Conservation (phyloP, 2,329 filamentous ascomycete species). For the Ophiostoma perfectum region DNA sequence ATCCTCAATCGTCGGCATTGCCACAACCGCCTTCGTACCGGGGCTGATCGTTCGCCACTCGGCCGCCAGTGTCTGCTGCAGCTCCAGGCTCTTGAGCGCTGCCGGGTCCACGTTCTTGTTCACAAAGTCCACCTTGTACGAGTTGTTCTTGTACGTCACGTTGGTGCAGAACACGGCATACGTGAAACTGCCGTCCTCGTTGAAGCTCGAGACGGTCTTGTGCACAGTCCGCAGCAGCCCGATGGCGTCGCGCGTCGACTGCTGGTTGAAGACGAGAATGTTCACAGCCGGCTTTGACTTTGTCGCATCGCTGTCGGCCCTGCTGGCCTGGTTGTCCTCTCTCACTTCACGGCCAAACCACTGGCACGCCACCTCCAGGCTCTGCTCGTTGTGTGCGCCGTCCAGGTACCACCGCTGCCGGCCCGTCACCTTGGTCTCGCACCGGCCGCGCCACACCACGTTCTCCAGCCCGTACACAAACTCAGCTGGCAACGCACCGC, state of each 20-base stretch:
- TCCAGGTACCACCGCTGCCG: conserved; percentile 73
- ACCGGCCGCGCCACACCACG: conserved; percentile 69
- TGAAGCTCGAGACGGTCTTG: conserved; percentile 31
- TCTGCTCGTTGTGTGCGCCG: conserved; percentile 82
- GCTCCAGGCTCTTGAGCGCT: conserved; percentile 45
- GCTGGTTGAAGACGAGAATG: conserved; percentile 85
- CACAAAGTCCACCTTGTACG: conserved; percentile 53
- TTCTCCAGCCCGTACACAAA: conserved; percentile 61
- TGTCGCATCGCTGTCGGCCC: neutral
- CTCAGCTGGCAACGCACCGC: conserved; percentile 41
- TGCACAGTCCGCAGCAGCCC: conserved; percentile 56
- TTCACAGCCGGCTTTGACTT: conserved; percentile 9
- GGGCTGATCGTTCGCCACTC: conserved; percentile 47
- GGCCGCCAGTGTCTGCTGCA: conserved; percentile 48
- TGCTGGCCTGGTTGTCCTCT: neutral
- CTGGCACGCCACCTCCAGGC: conserved; percentile 65
- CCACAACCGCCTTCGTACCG: conserved; percentile 39
- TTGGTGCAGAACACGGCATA: conserved; percentile 52
- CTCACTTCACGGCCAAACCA: conserved; percentile 60
- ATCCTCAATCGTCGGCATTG: conserved; percentile 51
- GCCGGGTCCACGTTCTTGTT: conserved; percentile 50
- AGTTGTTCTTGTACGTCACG: conserved; percentile 43
- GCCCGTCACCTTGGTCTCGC: conserved; percentile 54
- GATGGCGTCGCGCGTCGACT: conserved; percentile 68
- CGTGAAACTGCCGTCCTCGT: conserved; percentile 48